A percentile compares a stretch with the other conserved stretches of the same genome.
Conservation (phyloP, 805 yeast genomes). For the Saturnispora saitoi region DNA sequence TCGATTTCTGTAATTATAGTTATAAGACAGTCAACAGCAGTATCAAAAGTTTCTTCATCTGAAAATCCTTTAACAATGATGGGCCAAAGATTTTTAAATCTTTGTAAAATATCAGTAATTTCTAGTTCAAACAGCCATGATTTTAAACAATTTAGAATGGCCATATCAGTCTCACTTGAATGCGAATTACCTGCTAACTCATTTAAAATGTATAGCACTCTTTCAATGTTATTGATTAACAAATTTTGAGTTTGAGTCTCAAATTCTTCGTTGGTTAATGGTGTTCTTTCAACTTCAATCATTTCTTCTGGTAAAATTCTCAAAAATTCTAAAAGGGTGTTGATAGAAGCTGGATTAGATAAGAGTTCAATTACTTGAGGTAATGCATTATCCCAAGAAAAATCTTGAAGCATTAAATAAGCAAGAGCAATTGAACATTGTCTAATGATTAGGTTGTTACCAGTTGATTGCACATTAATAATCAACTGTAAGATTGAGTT, state of each 20-base stretch:
- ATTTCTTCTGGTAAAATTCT: constrained; percentile 89
- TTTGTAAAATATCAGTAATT: constrained; percentile 54
- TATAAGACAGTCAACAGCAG: constrained; percentile 79
- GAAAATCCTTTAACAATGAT: constrained; percentile 57
- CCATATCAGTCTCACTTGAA: constrained; percentile 28
- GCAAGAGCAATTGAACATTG: constrained; percentile 80
- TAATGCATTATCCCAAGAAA: constrained; percentile 65
- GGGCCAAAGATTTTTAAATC: constrained; percentile 49
- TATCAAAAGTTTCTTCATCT: constrained; percentile 64
- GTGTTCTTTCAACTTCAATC: constrained; percentile 64
- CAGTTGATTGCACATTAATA: constrained; percentile 15
- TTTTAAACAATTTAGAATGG: constrained; percentile 65
- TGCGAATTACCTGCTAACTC: constrained; percentile 32
- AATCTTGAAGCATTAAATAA: constrained; percentile 68
- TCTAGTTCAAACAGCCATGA: constrained; percentile 91
- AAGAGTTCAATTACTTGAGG: constrained; percentile 52
- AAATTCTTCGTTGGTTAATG: constrained; percentile 77
- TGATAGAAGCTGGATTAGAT: constrained; percentile 32
- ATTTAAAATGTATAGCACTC: constrained; percentile 56
- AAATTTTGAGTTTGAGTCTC: constrained; percentile 52
- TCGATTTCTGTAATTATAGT: constrained; percentile 74
- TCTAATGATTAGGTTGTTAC: constrained; percentile 53
- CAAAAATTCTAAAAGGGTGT: constrained; percentile 64
- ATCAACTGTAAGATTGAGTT: constrained; percentile 55
- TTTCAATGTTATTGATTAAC: constrained; percentile 57